phyloP scores from a whole-genome alignment of 1,139 yeast species.

The Hyphopichia fennica region DNA sequence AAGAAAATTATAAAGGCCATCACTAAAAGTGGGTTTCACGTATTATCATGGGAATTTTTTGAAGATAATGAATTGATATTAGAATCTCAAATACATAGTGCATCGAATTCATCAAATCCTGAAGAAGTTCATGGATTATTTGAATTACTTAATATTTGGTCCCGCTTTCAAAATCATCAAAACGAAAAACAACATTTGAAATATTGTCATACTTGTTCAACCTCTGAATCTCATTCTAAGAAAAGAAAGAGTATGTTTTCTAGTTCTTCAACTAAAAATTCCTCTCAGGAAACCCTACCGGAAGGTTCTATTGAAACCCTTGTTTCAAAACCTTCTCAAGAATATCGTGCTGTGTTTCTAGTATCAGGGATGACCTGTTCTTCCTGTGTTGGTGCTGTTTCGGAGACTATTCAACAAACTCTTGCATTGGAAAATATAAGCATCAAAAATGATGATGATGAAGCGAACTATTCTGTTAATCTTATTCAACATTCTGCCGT shows the following conservation, averaged over 20 bases:
- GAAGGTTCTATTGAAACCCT: slow-evolving; percentile 23
- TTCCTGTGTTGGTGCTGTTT: slow-evolving; percentile 52
- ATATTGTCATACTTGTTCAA: slow-evolving; percentile 33
- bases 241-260: slow-evolving; percentile 4
- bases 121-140: slow-evolving; percentile 15
- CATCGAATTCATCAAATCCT: slow-evolving; percentile 1
- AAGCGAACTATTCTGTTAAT: slow-evolving; percentile 40
- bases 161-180: slow-evolving; percentile 11
- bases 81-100: slow-evolving; percentile 9
- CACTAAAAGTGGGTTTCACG: slow-evolving; percentile 29
- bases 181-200: slow-evolving; percentile 24
- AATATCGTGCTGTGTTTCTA: slow-evolving; percentile 51
- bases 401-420: slow-evolving; percentile 38
- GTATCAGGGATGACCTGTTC: slow-evolving; percentile 70
- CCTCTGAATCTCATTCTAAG: slow-evolving; percentile 7
- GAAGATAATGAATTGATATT: slow-evolving; percentile 16
- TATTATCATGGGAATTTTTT: slow-evolving; percentile 33
- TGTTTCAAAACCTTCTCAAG: slow-evolving; percentile 26
- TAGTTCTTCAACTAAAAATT: not conserved
- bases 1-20: slow-evolving; percentile 25
- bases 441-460: slow-evolving; percentile 15
- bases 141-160: slow-evolving; percentile 10
- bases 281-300: slow-evolving; percentile 3
- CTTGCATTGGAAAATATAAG: slow-evolving; percentile 16
- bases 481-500: slow-evolving; percentile 44